phyloP scores from a whole-genome alignment of 2,329 filamentous ascomycete species.

The Aulographum hederae region DNA sequence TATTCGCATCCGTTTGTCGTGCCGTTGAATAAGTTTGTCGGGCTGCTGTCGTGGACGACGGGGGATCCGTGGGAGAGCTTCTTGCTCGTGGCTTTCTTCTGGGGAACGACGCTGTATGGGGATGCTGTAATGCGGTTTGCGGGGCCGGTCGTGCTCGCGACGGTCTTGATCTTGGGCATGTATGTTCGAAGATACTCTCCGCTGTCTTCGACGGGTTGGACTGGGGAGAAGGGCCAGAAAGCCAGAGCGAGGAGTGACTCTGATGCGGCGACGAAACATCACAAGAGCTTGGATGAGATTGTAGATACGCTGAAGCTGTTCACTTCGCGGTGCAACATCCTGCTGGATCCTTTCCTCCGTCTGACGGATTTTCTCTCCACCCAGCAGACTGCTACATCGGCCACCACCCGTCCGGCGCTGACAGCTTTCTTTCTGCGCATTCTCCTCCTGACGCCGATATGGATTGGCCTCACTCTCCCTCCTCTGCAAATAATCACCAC shows the following conservation, averaged over 20 bases:
- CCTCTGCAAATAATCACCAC: slow-evolving; percentile 76
- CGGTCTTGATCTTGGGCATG: slow-evolving; percentile 74
- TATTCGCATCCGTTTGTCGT: slow-evolving; percentile 92
- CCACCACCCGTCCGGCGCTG: slow-evolving; percentile 75
- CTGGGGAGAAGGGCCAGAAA: slow-evolving; percentile 39
- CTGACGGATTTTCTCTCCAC: slow-evolving; percentile 89
- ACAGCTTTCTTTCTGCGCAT: slow-evolving; percentile 82
- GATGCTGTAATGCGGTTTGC: slow-evolving; percentile 64
- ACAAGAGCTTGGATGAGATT: slow-evolving; percentile 94
- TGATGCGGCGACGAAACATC: slow-evolving; percentile 54
- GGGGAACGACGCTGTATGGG: slow-evolving; percentile 73
- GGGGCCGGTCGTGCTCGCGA: slow-evolving; percentile 67
- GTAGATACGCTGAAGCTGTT: slow-evolving; percentile 84
- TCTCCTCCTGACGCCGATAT: slow-evolving; percentile 70
- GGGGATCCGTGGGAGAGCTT: slow-evolving; percentile 96
- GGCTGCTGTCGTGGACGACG: slow-evolving; percentile 83
- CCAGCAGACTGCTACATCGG: slow-evolving; percentile 74
- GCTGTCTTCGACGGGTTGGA: slow-evolving; percentile 69
- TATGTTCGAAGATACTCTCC: slow-evolving; percentile 81
- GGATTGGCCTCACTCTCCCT: slow-evolving; percentile 66
- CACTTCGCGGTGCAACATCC: slow-evolving; percentile 76
- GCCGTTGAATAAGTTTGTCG: slow-evolving; percentile 69
- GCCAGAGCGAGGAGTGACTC: slow-evolving; percentile 30
- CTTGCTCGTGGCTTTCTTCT: slow-evolving; percentile 66
- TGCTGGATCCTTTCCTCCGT: slow-evolving; percentile 74